These are phyloP conservation scores for Endocarpon pusillum DNA, from an alignment of 495 filamentous ascomycete species.

Conservation along the genomic window DNA sequence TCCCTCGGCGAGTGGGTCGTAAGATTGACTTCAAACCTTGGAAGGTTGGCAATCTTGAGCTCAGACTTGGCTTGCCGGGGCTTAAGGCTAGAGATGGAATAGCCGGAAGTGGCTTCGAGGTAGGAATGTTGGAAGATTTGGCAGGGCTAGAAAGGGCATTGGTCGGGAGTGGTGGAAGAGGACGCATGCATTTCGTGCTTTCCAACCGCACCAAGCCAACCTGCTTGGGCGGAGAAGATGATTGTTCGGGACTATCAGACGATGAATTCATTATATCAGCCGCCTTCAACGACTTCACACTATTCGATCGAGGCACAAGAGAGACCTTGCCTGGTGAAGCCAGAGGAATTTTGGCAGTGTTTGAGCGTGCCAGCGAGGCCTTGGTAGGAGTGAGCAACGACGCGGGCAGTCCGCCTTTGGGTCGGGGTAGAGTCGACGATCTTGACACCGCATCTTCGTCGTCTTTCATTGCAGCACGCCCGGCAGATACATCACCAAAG, in stretches of 20 bases:
- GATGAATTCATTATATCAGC: neutral
- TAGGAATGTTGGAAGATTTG: neutral
- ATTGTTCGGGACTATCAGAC: slow-evolving; percentile 27
- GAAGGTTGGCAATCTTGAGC: slow-evolving; percentile 26
- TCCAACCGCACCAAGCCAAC: neutral
- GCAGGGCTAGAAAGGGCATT: neutral
- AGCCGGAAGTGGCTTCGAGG: neutral
- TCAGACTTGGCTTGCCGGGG: slow-evolving; percentile 28
- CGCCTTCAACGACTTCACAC: slow-evolving; percentile 7
- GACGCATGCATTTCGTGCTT: neutral
- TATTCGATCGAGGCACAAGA: slow-evolving; percentile 10
- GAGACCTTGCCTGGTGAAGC: slow-evolving; percentile 22
- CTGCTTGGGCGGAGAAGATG: slow-evolving; percentile 22
- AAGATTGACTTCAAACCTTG: slow-evolving; percentile 43
- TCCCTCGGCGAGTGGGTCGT: slow-evolving; percentile 36
- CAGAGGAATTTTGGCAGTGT: slow-evolving; percentile 23
- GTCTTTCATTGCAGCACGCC: slow-evolving; percentile 34
- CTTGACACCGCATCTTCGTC: slow-evolving; percentile 17
- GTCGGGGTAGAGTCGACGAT: slow-evolving; percentile 21
- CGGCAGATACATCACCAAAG: slow-evolving; percentile 40
- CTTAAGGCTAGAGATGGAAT: neutral
- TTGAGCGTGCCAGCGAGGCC: slow-evolving; percentile 36
- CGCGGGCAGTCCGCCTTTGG: slow-evolving; percentile 24
- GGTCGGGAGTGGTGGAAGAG: neutral
- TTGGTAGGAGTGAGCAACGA: slow-evolving; percentile 73